Conservation (phyloP, 805 yeast species). For the Geotrichum ghanense region DNA sequence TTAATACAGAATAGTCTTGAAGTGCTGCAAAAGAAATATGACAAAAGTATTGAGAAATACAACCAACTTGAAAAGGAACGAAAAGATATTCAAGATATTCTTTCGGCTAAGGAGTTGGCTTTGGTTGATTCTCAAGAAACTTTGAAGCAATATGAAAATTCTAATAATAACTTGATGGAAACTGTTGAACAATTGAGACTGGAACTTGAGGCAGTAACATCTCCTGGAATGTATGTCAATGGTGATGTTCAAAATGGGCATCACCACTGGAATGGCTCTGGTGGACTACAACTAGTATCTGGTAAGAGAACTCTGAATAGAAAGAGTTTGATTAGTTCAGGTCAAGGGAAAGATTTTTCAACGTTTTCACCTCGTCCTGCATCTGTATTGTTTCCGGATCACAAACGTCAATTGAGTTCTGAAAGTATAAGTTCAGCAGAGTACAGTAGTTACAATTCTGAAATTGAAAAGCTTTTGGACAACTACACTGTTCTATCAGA, state of each 20-base stretch:
- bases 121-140: conserved; percentile 21
- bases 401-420: conserved; percentile 28
- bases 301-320: conserved; percentile 22
- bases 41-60: conserved; percentile 15
- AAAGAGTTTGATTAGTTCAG: conserved; percentile 14
- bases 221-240: background rate
- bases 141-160: conserved; percentile 13
- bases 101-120: conserved; percentile 16
- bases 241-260: background rate
- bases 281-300: conserved; percentile 17
- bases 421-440: conserved; percentile 36
- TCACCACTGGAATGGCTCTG: conserved; percentile 18
- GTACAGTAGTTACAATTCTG: conserved; percentile 28
- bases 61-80: conserved; percentile 16
- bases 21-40: conserved; percentile 18
- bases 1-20: conserved; percentile 13
- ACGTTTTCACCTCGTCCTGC: conserved; percentile 23
- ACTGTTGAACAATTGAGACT: conserved; percentile 28
- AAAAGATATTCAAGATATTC: conserved; percentile 25
- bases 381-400: conserved; percentile 17
- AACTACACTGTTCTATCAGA: conserved; percentile 40
- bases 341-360: conserved; percentile 12
- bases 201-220: conserved; percentile 33
- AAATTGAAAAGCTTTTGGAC: conserved; percentile 24
- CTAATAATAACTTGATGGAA: conserved; percentile 13